Evolutionary conservation across 805 yeast genomes (phyloP).

Genomic region (Hanseniaspora guilliermondii): DNA sequence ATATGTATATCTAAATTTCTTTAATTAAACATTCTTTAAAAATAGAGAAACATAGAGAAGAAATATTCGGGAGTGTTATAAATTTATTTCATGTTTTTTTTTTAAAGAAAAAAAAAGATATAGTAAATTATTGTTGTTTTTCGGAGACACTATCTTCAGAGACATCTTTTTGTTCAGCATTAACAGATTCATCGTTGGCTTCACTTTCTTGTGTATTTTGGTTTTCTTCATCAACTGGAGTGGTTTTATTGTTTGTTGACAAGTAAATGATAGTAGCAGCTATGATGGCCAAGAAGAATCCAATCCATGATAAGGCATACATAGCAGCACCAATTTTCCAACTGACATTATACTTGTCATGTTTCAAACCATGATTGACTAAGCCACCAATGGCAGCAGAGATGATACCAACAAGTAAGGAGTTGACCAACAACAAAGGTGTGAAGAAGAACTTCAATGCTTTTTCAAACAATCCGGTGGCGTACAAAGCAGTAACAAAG

Average conservation of each 20-base stretch:
- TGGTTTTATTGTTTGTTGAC: background rate
- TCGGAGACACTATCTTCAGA: background rate
- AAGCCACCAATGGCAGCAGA: conserved; percentile 22
- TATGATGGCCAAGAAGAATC: conserved; percentile 21
- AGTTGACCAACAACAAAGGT: conserved; percentile 19
- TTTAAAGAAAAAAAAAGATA: background rate
- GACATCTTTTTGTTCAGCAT: background rate
- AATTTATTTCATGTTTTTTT: background rate
- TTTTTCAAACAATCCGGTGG: conserved; percentile 10
- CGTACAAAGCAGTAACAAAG: background rate
- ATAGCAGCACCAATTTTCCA: conserved; percentile 21
- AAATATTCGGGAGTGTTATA: background rate
- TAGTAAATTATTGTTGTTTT: background rate
- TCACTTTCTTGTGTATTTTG: background rate
- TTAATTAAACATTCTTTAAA: too few relatives aligned
- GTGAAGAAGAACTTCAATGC: conserved; percentile 16
- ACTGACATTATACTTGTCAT: conserved; percentile 24
- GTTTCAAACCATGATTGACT: conserved; percentile 25
- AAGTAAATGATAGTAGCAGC: conserved; percentile 16
- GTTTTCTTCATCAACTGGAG: background rate
- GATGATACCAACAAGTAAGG: conserved; percentile 24
- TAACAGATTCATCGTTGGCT: background rate
- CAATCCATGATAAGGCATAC: conserved; percentile 25
- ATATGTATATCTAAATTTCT: background rate
- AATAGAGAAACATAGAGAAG: too few relatives aligned